phyloP scores from a whole-genome alignment of 2,329 filamentous ascomycete genomes.

The Epichloe sp. region DNA sequence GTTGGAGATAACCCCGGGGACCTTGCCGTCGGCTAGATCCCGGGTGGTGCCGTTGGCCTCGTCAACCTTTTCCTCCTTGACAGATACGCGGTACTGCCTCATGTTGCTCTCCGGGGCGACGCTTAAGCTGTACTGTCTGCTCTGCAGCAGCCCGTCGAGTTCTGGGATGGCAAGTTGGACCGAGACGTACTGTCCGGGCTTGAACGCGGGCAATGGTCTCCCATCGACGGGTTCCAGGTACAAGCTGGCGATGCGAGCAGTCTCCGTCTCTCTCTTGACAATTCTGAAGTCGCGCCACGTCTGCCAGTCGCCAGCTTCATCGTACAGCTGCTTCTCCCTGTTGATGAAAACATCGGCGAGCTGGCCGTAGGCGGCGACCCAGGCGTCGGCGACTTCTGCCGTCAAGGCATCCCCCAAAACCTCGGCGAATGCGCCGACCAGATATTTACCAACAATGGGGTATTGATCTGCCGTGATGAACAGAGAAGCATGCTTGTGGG shows the following conservation, averaged over 20 bases:
- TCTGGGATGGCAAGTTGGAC: conserved; percentile 48
- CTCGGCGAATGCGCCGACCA: conserved; percentile 53
- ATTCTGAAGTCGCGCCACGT: conserved; percentile 43
- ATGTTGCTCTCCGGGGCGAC: conserved; percentile 37
- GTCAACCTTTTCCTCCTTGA: conserved; percentile 47
- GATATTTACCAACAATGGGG: conserved; percentile 52
- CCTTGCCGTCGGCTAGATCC: conserved; percentile 20
- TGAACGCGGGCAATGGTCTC: conserved; percentile 41
- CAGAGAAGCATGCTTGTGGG: conserved; percentile 64
- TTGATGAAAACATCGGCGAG: conserved; percentile 59
- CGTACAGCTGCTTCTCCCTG: conserved; percentile 49
- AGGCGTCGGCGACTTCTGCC: conserved; percentile 52
- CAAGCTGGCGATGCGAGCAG: conserved; percentile 49
- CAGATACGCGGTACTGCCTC: conserved; percentile 56
- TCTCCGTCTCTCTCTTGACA: conserved; percentile 46
- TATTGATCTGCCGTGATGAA: conserved; percentile 58
- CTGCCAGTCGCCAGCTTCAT: conserved; percentile 29
- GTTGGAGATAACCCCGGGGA: conserved; percentile 39
- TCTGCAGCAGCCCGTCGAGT: conserved; percentile 48
- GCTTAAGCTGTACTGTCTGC: conserved; percentile 63
- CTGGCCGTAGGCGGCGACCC: conserved; percentile 58
- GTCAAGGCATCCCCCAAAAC: conserved; percentile 58
- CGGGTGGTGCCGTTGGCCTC: conserved; percentile 12
- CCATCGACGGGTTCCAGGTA: conserved; percentile 53
- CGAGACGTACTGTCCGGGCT: conserved; percentile 63